phyloP scores from a whole-genome alignment of 2,329 filamentous ascomycete species.

The Chrysosporium queenslandicum region DNA sequence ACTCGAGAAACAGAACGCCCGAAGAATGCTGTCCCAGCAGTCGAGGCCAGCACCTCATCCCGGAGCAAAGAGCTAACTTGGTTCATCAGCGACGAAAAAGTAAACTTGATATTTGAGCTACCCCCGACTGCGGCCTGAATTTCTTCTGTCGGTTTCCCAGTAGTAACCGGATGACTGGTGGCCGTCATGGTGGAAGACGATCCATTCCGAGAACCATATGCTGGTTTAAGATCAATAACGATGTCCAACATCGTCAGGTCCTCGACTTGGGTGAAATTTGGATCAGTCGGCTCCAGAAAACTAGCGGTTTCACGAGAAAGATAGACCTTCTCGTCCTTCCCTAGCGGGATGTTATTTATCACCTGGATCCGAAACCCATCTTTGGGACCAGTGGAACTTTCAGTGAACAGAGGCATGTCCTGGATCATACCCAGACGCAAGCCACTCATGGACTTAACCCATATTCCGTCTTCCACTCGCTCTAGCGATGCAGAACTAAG shows the following conservation, averaged over 20 bases:
- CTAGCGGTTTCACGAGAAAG: slow-evolving; percentile 67
- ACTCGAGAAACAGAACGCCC: slow-evolving; percentile 29
- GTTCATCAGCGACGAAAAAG: slow-evolving; percentile 40
- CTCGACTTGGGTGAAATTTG: slow-evolving; percentile 69
- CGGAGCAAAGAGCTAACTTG: slow-evolving; percentile 44
- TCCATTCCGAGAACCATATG: slow-evolving; percentile 20
- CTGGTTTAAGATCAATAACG: slow-evolving; percentile 49
- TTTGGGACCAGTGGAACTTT: slow-evolving; percentile 15
- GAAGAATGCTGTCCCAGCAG: slow-evolving; percentile 24
- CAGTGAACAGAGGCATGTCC: slow-evolving; percentile 30
- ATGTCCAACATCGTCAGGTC: slow-evolving; percentile 66
- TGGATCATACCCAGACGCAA: slow-evolving; percentile 45
- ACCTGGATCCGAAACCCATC: slow-evolving; percentile 54
- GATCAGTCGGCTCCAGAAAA: slow-evolving; percentile 56
- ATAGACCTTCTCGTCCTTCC: slow-evolving; percentile 78
- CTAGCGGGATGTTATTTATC: slow-evolving; percentile 69
- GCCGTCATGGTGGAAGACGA: slow-evolving; percentile 21
- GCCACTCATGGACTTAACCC: slow-evolving; percentile 52
- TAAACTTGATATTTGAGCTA: slow-evolving; percentile 31
- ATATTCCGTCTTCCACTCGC: slow-evolving; percentile 49
- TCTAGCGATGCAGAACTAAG: slow-evolving; percentile 43
- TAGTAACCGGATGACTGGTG: slow-evolving; percentile 18
- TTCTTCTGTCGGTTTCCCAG: slow-evolving; percentile 21
- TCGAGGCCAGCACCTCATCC: slow-evolving; percentile 31
- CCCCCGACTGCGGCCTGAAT: slow-evolving; percentile 22